Conservation (phyloP, 768 basidiomycete genomes). For the Rhodotorula toruloides region DNA sequence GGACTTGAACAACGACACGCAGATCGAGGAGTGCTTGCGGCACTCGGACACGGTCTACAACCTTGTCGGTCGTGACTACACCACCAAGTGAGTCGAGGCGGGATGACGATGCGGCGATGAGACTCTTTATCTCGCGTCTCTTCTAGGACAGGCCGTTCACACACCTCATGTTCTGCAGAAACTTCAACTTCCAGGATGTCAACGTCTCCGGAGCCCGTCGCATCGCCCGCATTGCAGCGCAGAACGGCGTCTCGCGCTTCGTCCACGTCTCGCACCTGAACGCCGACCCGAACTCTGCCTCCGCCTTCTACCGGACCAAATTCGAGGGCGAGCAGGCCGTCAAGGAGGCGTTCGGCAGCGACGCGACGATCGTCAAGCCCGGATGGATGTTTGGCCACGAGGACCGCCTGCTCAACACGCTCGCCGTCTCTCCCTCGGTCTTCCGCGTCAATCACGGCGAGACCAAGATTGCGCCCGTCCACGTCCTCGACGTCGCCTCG, state of each 20-base stretch:
- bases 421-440: slow-evolving; percentile 86
- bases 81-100: slow-evolving; percentile 83
- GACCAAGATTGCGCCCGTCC: slow-evolving; percentile 83
- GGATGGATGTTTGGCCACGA: slow-evolving; percentile 85
- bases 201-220: slow-evolving; percentile 74
- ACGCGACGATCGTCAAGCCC: slow-evolving; percentile 82
- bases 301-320: slow-evolving; percentile 81
- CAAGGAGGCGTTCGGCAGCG: slow-evolving; percentile 65
- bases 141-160: not conserved
- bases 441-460: slow-evolving; percentile 87
- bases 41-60: slow-evolving; percentile 97
- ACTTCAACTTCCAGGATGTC: slow-evolving; percentile 75
- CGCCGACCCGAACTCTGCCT: slow-evolving; percentile 69
- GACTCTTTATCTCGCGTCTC: not conserved
- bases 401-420: slow-evolving; percentile 86
- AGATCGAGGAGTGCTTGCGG: slow-evolving; percentile 85
- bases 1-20: slow-evolving; percentile 82
- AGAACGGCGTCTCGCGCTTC: slow-evolving; percentile 71
- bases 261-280: slow-evolving; percentile 95
- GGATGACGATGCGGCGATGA: no score
- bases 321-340: slow-evolving; percentile 84
- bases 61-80: slow-evolving; percentile 85
- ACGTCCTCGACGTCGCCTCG: slow-evolving; percentile 91
- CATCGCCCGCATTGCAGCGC: slow-evolving; percentile 76
- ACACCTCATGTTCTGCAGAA: slow-evolving; percentile 56